Evolutionary conservation across 2,329 filamentous ascomycete species (phyloP).

Genomic region (Alternaria ventricosa): DNA sequence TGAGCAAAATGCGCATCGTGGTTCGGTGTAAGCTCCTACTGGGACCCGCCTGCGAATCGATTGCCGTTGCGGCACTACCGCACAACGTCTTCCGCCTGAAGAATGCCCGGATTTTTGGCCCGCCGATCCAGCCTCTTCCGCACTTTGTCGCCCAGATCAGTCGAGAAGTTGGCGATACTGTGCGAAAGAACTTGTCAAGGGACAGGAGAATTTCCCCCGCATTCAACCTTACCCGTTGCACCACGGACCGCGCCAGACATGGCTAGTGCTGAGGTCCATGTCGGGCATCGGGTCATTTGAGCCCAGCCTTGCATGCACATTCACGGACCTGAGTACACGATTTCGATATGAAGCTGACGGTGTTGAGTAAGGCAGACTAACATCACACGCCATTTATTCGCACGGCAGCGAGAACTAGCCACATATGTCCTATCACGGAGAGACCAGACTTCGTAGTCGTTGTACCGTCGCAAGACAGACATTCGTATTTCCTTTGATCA

Average conservation of each 20-base stretch:
- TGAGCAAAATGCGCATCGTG: background rate
- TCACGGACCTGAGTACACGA: background rate
- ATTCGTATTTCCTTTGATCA: background rate
- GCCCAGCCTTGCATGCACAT: background rate
- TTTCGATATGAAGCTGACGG: background rate
- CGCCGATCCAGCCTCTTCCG: background rate
- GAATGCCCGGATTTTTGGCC: background rate
- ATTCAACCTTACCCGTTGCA: background rate
- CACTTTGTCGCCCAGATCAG: background rate
- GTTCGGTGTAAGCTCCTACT: background rate
- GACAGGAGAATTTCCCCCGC: constrained; percentile 1
- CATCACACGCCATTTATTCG: background rate
- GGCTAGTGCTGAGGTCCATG: background rate
- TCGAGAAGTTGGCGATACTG: background rate
- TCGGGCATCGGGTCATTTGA: constrained; percentile 7
- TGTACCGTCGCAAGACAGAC: background rate
- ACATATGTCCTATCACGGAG: background rate
- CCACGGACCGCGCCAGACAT: constrained; percentile 1
- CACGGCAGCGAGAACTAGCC: background rate
- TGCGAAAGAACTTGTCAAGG: background rate
- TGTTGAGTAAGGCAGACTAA: background rate
- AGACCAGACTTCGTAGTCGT: background rate
- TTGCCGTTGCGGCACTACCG: background rate
- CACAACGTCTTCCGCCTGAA: background rate
- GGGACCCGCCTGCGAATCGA: background rate